Base-by-base conservation (phyloP, 495 filamentous ascomycete species). In the Penicillium cataractarum region DNA sequence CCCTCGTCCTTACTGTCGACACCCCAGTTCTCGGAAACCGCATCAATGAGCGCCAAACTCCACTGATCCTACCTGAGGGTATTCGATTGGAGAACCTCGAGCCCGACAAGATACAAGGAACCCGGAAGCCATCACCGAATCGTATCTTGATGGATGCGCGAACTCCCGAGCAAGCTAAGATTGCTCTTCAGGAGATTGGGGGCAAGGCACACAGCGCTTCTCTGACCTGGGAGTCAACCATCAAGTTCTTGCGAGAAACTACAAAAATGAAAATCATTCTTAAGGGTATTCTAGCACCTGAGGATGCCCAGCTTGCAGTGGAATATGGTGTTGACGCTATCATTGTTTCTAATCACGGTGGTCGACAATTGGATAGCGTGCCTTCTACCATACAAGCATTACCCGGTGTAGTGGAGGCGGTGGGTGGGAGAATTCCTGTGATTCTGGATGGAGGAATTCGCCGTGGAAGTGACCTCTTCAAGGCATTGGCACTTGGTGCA, bases 1-100 rank as follows among this genome's bases (percentile, higher is more conserved):
- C 88, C 4, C 82, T 97, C 5, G 95, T 97, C 79, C 92, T 97
- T 75, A 97, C 92, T 3, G 94, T 97, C 46, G 93, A 97, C 71
- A 91, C 92, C 33, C 94, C 94, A 7, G 90, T 96, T 69, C 84
- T 97, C 6, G 87, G 86, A 0, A 88, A 87, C 44, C 72, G 76
- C 1, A 68, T 80, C 31, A 71, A 72, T 42, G 76, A 83, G 48
- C 71, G 69, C 9, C 65, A 74, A 19, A 78, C 77, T 51, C 72
- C 77, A 29, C 79, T 80, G 58, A 68, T 69, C n/a, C 67, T 79
- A 29, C 80, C 80, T 5, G 15, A 50, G 3, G 59, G 64, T 10
- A 22, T 75, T n/a, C 27, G 48, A 6, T 26, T 51, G 7, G 29
- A 31, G 29, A 31, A 31, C 29, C 29, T 31, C 7, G 29, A 31